These are phyloP conservation scores for Bertia moriformis DNA, from an alignment of 2,329 filamentous ascomycete species.

Conservation along the genomic window DNA sequence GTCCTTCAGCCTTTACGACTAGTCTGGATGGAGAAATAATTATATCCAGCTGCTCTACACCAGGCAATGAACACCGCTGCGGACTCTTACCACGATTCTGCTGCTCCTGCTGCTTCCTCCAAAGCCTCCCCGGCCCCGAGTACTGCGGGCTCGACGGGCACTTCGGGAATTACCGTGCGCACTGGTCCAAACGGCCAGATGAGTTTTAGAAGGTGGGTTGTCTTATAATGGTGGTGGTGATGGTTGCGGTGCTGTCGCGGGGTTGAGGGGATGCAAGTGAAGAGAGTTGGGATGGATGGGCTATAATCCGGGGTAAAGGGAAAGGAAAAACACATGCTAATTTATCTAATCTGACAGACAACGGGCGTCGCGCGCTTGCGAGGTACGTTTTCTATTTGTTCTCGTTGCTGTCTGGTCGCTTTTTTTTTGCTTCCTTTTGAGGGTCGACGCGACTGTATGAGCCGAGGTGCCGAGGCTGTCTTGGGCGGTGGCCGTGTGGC, in stretches of 20 bases:
- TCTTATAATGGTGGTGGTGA: neutral
- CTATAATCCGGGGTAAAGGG: neutral
- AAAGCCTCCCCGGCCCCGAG: constrained; percentile 15
- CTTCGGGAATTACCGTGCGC: constrained; percentile 16
- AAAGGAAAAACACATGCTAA: neutral
- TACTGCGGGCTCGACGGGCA: constrained; percentile 16
- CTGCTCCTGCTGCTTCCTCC: constrained; percentile 6
- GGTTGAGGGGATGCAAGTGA: neutral
- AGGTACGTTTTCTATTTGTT: no score
- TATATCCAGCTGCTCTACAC: no score
- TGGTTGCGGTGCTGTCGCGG: neutral
- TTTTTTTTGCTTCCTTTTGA: neutral
- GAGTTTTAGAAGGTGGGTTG: constrained; percentile 1
- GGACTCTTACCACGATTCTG: constrained; percentile 10
- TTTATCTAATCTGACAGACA: neutral
- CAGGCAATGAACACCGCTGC: constrained; percentile 17
- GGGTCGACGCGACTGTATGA: neutral
- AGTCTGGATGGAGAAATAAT: constrained; percentile 10
- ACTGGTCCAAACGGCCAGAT: constrained; percentile 9
- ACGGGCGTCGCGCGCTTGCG: neutral
- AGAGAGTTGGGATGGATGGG: neutral
- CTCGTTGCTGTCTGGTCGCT: no score
- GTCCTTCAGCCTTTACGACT: no score
- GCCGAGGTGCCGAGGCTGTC: neutral
- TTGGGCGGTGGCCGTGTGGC: no score